Evolutionary conservation across 306 rosid genomes (phyloP).

Genomic region (Senna siamea): DNA sequence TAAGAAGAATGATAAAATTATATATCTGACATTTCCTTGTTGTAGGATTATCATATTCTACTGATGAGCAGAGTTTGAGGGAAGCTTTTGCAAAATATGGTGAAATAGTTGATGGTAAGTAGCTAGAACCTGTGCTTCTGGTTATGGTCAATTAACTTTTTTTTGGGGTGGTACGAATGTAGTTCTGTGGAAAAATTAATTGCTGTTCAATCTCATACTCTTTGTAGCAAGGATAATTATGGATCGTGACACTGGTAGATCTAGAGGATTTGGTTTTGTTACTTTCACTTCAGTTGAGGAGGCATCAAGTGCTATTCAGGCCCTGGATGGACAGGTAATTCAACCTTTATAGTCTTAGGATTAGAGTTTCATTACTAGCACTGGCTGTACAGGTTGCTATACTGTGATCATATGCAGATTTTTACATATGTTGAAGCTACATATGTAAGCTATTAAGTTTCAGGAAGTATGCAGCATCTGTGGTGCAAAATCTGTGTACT

Average conservation of each 20-base stretch:
- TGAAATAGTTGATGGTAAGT: conserved; percentile 74
- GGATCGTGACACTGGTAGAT: conserved; percentile 86
- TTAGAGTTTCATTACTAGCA: conserved; percentile 5
- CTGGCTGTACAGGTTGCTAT: background rate
- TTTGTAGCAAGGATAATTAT: conserved; percentile 68
- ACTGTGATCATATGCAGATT: conserved; percentile 10
- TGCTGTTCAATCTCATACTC: conserved; percentile 12
- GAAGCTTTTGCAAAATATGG: conserved; percentile 83
- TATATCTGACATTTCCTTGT: conserved; percentile 9
- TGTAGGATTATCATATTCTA: conserved; percentile 70
- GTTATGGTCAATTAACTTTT: background rate
- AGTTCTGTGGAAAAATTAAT: background rate
- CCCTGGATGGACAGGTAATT: conserved; percentile 84
- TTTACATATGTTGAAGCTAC: conserved; percentile 2
- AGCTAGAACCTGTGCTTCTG: background rate
- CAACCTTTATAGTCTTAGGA: background rate
- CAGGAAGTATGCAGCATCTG: background rate
- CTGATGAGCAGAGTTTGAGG: conserved; percentile 70
- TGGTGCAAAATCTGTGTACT: background rate
- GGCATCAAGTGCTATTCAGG: conserved; percentile 89
- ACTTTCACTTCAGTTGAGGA: conserved; percentile 71
- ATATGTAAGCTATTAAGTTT: background rate
- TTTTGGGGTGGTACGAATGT: background rate
- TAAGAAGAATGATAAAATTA: background rate
- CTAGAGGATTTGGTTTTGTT: conserved; percentile 90